A percentile compares a stretch with the other conserved stretches of the same genome.
Evolutionary conservation across 2,329 filamentous ascomycete species (phyloP).

Genomic region (Lachnellula willkommii): DNA sequence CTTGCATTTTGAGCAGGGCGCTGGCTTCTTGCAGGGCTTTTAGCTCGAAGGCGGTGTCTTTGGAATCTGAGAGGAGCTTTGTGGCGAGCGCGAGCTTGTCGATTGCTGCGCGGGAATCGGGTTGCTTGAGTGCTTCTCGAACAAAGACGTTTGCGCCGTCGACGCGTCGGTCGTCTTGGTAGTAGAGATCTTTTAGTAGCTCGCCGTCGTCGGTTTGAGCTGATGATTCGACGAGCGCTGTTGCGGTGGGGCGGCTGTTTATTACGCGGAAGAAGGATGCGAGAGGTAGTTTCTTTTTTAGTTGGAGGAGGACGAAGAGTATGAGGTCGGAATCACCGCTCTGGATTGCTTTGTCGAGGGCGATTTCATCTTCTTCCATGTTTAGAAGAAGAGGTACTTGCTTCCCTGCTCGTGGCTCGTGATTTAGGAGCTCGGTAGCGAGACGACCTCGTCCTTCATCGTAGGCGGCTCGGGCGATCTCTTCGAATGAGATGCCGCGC

Average conservation of each 20-base stretch:
- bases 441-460: constrained; percentile 87
- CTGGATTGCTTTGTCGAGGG: constrained; percentile 92
- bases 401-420: constrained; percentile 90
- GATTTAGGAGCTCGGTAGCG: constrained; percentile 84
- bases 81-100: constrained; percentile 87
- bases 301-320: constrained; percentile 78
- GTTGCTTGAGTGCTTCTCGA: constrained; percentile 72
- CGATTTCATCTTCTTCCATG: constrained; percentile 94
- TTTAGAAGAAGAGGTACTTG: constrained; percentile 88
- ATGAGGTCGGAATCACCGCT: constrained; percentile 91
- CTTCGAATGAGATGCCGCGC: constrained; percentile 89
- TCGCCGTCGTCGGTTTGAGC: constrained; percentile 72
- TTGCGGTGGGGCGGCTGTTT: constrained; percentile 77
- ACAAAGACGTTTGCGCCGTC: constrained; percentile 87
- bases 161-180: constrained; percentile 86
- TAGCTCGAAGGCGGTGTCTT: constrained; percentile 70
- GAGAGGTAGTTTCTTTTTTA: constrained; percentile 85
- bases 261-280: constrained; percentile 90
- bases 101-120: constrained; percentile 60
- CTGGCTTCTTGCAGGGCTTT: constrained; percentile 73
- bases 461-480: constrained; percentile 87
- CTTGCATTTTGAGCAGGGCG: constrained; percentile 77
- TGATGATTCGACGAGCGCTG: constrained; percentile 81
- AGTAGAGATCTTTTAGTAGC: constrained; percentile 91
- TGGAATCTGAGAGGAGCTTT: constrained; percentile 77